phyloP scores from a whole-genome alignment of 345 rosid genomes.

The Noccaea caerulescens region DNA sequence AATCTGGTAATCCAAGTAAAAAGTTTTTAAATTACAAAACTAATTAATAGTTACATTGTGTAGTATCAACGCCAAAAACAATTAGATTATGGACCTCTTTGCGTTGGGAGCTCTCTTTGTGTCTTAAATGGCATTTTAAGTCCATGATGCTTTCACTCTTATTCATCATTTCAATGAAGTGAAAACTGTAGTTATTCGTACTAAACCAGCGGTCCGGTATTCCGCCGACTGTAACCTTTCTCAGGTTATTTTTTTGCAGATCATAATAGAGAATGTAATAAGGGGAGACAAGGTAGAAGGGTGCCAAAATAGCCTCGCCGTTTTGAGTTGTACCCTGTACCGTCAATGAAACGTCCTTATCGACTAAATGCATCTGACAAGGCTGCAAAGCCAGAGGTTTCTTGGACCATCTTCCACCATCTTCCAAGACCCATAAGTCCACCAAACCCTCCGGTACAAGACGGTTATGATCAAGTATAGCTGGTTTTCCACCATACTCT shows the following conservation, averaged over 20 bases:
- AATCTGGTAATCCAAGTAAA: too few relatives aligned
- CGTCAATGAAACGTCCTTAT: background rate
- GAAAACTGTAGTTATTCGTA: too few relatives aligned
- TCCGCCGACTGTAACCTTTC: background rate
- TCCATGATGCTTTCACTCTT: too few relatives aligned
- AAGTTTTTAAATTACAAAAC: too few relatives aligned
- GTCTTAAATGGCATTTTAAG: too few relatives aligned
- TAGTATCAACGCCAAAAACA: too few relatives aligned
- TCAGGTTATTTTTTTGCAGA: background rate
- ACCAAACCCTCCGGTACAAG: background rate
- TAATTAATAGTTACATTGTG: too few relatives aligned
- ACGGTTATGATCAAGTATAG: background rate
- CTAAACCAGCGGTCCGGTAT: background rate
- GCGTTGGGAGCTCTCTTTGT: too few relatives aligned
- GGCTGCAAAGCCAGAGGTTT: slow-evolving; percentile 3
- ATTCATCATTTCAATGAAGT: too few relatives aligned
- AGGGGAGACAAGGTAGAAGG: background rate
- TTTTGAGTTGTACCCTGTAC: background rate
- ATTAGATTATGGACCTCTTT: too few relatives aligned
- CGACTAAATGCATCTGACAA: background rate
- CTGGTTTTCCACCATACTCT: slow-evolving; percentile 23
- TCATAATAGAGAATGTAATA: background rate
- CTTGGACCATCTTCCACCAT: slow-evolving; percentile 2
- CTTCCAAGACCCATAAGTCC: slow-evolving; percentile 19
- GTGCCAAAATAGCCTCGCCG: background rate